Evolutionary conservation across 306 rosid genomes (phyloP), one percentile per base, ranked within the genome.

Genomic region (Prunus campanulata): DNA sequence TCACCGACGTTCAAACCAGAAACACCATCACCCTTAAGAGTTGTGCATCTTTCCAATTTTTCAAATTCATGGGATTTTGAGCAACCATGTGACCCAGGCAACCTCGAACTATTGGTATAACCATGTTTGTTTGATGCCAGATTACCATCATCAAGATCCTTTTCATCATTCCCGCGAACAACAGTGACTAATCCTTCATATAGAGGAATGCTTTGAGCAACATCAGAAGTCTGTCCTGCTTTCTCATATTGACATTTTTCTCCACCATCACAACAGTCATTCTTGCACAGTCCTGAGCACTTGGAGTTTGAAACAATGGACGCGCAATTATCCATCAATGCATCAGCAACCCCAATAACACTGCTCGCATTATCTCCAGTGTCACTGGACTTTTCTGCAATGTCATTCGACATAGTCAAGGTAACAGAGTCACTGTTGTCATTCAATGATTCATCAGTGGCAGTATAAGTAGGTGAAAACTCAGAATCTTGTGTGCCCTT

Each of bases 11-110:
- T 70, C 49, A 52, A 12, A 79, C 64, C 82, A 29, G 75, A 81
- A 74, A 8, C 72, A 4, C 50, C 84, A 55, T 68, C 79, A n/a
- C 60, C 81, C 81, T 77, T 82, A 1, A 83, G 87, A 22, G 74
- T 80, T 22, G 85, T 61, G 64, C 99, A 95, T 68, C 90, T 88
- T 74, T 85, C 91, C 79, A 89, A 49, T 14, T 85, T 88, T 70
- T 84, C 88, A 66, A 88, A 47, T 11, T 86, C 89, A 3, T 20
- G 78, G 68, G 83, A 86, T 67, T 54, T 80, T 14, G 89, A 78
- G 86, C 73, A 75, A 82, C 78, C 75, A 48, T 56, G 59, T 7
- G 88, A 85, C 7, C 64, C 77, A 61, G 90, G 85, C 66, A 76
- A 68, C 22, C 65, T 67, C 1, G 79, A 63, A 68, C 82, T 65